A percentile compares a stretch with the other conserved stretches of the same genome.
phyloP scores from a whole-genome alignment of 1,139 yeast genomes.

The Entelexis sorbosivorans region DNA sequence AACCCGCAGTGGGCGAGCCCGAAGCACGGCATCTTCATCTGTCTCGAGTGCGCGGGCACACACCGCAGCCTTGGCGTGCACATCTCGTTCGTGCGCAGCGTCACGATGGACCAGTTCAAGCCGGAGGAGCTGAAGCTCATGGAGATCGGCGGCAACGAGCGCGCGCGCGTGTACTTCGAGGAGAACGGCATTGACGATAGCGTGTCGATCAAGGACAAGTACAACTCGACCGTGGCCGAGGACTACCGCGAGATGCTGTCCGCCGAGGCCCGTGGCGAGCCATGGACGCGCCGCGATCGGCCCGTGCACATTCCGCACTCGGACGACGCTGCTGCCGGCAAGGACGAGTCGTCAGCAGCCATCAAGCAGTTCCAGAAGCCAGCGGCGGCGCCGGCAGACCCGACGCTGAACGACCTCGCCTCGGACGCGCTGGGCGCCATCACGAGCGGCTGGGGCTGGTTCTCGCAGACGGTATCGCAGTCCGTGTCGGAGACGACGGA shows the following conservation, averaged over 20 bases:
- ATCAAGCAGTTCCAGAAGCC: slow-evolving; percentile 17
- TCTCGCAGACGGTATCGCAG: slow-evolving; percentile 70
- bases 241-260: slow-evolving; percentile 79
- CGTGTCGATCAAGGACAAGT: slow-evolving; percentile 57
- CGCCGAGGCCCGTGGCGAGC: slow-evolving; percentile 62
- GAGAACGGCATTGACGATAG: slow-evolving; percentile 57
- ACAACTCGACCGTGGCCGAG: slow-evolving; percentile 82
- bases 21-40: slow-evolving; percentile 84
- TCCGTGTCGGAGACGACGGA: slow-evolving; percentile 80
- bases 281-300: slow-evolving; percentile 41
- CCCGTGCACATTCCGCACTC: slow-evolving; percentile 26
- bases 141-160: slow-evolving; percentile 91
- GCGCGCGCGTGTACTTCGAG: slow-evolving; percentile 56
- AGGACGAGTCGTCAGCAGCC: slow-evolving; percentile 7
- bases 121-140: slow-evolving; percentile 78
- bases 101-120: slow-evolving; percentile 89
- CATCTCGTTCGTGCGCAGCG: slow-evolving; percentile 85
- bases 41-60: slow-evolving; percentile 92
- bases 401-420: slow-evolving; percentile 49
- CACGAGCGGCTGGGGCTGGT: slow-evolving; percentile 87
- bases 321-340: slow-evolving; percentile 22
- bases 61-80: slow-evolving; percentile 96
- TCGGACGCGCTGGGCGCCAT: slow-evolving; percentile 81
- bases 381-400: neutral
- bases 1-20: slow-evolving; percentile 99